These are phyloP conservation scores for Colletotrichum acutatum DNA, from an alignment of 2,329 filamentous ascomycete genomes.

Conservation along the genomic window DNA sequence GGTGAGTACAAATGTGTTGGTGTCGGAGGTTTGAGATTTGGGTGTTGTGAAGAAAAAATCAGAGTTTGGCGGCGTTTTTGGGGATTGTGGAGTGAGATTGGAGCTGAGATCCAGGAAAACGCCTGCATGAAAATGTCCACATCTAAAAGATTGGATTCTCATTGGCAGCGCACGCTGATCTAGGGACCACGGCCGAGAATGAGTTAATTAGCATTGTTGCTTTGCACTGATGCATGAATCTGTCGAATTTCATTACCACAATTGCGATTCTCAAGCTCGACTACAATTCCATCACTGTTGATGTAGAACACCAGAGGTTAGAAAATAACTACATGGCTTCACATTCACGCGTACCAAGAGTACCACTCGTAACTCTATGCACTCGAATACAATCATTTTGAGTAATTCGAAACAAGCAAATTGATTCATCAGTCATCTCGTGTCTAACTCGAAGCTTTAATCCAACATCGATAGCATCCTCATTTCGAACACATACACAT, in stretches of 20 bases:
- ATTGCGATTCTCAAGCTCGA: background rate
- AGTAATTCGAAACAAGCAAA: background rate
- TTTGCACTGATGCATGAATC: accelerated
- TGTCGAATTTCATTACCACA: too few relatives aligned
- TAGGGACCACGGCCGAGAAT: background rate
- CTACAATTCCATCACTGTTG: background rate
- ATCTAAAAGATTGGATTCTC: conserved; percentile 5
- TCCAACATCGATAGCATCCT: background rate
- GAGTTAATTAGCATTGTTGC: background rate
- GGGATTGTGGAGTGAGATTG: conserved; percentile 32
- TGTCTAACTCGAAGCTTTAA: background rate
- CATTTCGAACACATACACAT: too few relatives aligned
- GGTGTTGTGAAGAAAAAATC: conserved; percentile 15
- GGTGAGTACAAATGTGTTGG: background rate
- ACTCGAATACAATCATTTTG: too few relatives aligned
- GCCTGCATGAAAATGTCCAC: conserved; percentile 28
- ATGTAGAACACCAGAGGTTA: too few relatives aligned
- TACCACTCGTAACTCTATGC: too few relatives aligned
- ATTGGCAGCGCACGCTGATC: background rate
- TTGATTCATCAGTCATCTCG: background rate
- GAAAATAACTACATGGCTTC: too few relatives aligned
- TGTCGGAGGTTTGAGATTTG: background rate
- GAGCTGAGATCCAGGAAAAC: conserved; percentile 23
- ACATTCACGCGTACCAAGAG: too few relatives aligned
- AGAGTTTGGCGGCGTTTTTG: conserved; percentile 15